These are phyloP conservation scores for Collybia sordida DNA, from an alignment of 768 basidiomycete genomes.

Conservation along the genomic window DNA sequence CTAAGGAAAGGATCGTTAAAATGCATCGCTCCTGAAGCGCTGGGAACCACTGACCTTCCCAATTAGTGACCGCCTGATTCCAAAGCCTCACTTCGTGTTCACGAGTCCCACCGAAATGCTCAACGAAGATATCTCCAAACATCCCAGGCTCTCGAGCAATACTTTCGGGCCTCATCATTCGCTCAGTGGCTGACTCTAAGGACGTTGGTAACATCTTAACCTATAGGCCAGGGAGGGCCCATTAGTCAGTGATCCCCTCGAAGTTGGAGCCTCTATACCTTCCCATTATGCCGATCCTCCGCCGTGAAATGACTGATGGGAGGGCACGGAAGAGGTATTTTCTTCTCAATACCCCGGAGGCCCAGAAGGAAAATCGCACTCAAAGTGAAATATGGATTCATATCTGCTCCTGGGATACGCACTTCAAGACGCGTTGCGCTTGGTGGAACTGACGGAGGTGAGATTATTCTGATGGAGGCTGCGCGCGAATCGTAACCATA, in stretches of 20 bases:
- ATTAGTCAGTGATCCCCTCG: slow-evolving; percentile 10
- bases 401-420: slow-evolving; percentile 94
- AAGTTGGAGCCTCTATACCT: slow-evolving; percentile 32
- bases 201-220: slow-evolving; percentile 77
- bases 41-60: slow-evolving; percentile 71
- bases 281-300: slow-evolving; percentile 58
- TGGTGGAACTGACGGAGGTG: slow-evolving; percentile 82
- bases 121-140: slow-evolving; percentile 88
- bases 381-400: slow-evolving; percentile 90
- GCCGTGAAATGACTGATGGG: slow-evolving; percentile 63
- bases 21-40: background rate
- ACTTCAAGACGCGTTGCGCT: slow-evolving; percentile 89
- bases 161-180: slow-evolving; percentile 77
- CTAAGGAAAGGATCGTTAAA: slow-evolving; percentile 32
- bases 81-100: slow-evolving; percentile 85
- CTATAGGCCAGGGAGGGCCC: slow-evolving; percentile 32
- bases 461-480: slow-evolving; percentile 89
- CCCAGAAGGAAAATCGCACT: slow-evolving; percentile 88
- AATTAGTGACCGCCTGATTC: slow-evolving; percentile 89
- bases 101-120: slow-evolving; percentile 95
- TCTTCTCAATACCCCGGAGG: slow-evolving; percentile 82
- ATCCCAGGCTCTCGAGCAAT: slow-evolving; percentile 74
- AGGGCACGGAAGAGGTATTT: slow-evolving; percentile 62
- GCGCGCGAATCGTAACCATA: slow-evolving; percentile 96
- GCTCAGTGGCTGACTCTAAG: slow-evolving; percentile 74